Conservation (phyloP, 257 asterid species). For the Thymus quinquecostatus region DNA sequence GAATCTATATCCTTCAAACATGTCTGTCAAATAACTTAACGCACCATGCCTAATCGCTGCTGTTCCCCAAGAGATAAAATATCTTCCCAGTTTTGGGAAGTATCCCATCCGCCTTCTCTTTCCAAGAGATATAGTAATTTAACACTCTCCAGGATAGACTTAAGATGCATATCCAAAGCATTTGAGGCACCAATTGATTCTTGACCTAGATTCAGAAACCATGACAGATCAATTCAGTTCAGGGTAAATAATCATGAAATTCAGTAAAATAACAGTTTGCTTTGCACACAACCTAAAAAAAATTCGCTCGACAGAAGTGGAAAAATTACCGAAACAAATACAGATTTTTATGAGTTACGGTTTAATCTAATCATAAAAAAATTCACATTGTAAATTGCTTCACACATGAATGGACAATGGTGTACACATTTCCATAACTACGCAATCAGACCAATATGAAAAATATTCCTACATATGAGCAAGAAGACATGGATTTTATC, state of each 20-base stretch:
- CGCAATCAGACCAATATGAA: constrained; percentile 9
- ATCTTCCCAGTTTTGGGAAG: constrained; percentile 95
- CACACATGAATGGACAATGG: constrained; percentile 13
- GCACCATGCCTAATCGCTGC: constrained; percentile 96
- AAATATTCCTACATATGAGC: constrained; percentile 6
- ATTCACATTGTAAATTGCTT: no score
- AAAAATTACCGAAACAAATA: background rate
- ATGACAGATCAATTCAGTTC: constrained; percentile 2
- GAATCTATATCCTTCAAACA: constrained; percentile 24
- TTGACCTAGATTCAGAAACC: constrained; percentile 53
- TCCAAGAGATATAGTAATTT: constrained; percentile 86
- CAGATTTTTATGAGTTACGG: no score
- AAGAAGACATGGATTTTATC: background rate
- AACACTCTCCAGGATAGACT: constrained; percentile 77
- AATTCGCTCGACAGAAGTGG: background rate
- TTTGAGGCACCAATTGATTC: constrained; percentile 38
- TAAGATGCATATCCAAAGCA: constrained; percentile 67
- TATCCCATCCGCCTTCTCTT: constrained; percentile 97
- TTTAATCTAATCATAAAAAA: no score
- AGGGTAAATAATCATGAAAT: background rate
- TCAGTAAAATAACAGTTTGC: constrained; percentile 3
- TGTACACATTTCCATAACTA: background rate
- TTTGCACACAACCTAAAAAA: background rate
- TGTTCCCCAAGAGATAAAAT: constrained; percentile 98
- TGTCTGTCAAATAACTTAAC: constrained; percentile 26